Conservation (phyloP, 1,284 basidiomycete genomes). For the Apiotrichum gamsii region DNA sequence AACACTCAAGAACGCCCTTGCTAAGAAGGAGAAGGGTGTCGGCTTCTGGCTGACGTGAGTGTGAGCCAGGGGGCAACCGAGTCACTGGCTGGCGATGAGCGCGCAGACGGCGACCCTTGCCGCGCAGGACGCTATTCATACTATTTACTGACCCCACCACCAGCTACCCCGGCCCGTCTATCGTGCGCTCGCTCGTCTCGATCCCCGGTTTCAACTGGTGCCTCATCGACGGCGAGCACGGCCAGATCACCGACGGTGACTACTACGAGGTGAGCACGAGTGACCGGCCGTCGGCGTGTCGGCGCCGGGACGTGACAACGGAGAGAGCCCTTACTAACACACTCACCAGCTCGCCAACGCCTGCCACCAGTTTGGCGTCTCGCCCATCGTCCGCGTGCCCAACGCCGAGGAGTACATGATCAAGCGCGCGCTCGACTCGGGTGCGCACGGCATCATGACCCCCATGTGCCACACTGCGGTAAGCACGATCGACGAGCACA, state of each 20-base stretch:
- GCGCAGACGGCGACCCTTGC: constrained; percentile 8
- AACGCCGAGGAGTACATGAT: constrained; percentile 33
- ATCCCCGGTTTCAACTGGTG: constrained; percentile 31
- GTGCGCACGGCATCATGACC: constrained; percentile 32
- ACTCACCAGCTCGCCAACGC: constrained; percentile 26
- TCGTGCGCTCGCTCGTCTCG: constrained; percentile 28
- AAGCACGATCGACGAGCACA: constrained; percentile 2
- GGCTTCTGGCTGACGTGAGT: constrained; percentile 61
- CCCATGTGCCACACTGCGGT: constrained; percentile 31
- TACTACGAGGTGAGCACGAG: constrained; percentile 18
- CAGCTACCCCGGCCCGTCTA: constrained; percentile 25
- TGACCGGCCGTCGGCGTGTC: no score
- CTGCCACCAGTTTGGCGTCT: constrained; percentile 19
- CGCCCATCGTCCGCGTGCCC: constrained; percentile 40
- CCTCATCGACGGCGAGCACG: constrained; percentile 31
- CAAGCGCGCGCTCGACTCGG: constrained; percentile 43
- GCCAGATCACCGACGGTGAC: constrained; percentile 21
- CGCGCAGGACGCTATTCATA: no score
- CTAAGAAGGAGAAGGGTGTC: constrained; percentile 56
- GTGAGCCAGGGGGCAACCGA: no score
- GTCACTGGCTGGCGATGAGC: no score
- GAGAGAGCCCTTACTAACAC: no score
- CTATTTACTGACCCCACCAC: not conserved
- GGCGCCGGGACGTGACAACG: no score
- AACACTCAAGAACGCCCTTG: constrained; percentile 51